These are phyloP conservation scores for Dinochytrium kinnereticum DNA, from an alignment of 371 early-diverging fungal species.

Conservation along the genomic window DNA sequence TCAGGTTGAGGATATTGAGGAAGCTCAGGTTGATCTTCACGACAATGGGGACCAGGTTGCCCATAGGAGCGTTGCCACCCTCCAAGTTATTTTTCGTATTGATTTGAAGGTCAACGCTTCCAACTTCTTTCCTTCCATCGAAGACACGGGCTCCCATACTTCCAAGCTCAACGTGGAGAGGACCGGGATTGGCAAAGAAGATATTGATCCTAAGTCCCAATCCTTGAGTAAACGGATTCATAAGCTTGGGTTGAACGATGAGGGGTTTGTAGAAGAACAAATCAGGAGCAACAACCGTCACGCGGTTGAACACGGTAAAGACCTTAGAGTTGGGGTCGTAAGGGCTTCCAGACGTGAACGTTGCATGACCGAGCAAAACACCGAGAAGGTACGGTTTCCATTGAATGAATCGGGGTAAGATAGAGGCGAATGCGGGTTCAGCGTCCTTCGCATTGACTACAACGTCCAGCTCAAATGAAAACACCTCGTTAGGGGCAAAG, in stretches of 20 bases:
- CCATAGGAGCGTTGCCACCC: conserved; percentile 26
- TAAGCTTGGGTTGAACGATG: conserved; percentile 15
- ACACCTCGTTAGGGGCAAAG: not conserved
- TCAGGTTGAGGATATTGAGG: conserved; percentile 20
- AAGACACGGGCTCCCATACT: conserved; percentile 12
- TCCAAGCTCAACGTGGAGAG: conserved; percentile 26
- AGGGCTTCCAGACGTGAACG: conserved; percentile 14
- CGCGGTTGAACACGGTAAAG: conserved; percentile 23
- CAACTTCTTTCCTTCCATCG: conserved; percentile 15
- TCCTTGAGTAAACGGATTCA: conserved; percentile 19
- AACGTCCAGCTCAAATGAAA: conserved; percentile 24
- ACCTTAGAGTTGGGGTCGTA: conserved; percentile 12
- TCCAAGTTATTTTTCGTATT: conserved; percentile 19
- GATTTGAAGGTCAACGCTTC: conserved; percentile 3
- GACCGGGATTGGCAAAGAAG: conserved; percentile 29
- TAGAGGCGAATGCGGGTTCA: not conserved
- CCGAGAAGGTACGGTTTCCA: conserved; percentile 26
- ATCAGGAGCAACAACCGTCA: conserved; percentile 22
- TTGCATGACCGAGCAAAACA: conserved; percentile 26
- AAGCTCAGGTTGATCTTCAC: conserved; percentile 22
- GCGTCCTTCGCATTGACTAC: conserved; percentile 17
- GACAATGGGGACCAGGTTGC: conserved; percentile 28
- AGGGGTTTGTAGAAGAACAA: conserved; percentile 34
- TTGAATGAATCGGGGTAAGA: conserved; percentile 12
- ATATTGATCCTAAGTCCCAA: conserved; percentile 24